A percentile compares a stretch with the other conserved stretches of the same genome.
Evolutionary conservation across 2,329 filamentous ascomycete genomes (phyloP).

Genomic region (Endocalyx cinctus): DNA sequence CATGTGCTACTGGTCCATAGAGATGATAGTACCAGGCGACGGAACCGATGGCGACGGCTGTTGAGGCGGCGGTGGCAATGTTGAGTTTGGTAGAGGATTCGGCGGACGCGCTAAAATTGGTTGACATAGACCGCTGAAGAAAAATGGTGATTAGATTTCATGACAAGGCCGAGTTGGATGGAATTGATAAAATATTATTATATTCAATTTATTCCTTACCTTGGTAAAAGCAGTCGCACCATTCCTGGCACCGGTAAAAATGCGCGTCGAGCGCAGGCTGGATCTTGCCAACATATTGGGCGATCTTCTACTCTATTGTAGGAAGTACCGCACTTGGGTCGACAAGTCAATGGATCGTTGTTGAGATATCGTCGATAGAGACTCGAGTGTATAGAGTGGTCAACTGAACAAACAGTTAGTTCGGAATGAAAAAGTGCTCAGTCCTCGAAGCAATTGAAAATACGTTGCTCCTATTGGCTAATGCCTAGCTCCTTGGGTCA

Average conservation of each 20-base stretch:
- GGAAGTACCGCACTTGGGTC: slow-evolving; percentile 23
- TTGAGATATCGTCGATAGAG: slow-evolving; percentile 15
- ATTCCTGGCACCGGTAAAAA: slow-evolving; percentile 73
- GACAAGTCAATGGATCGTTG: slow-evolving; percentile 19
- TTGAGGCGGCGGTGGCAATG: slow-evolving; percentile 80
- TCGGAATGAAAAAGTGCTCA: slow-evolving; percentile 28
- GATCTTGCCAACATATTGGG: slow-evolving; percentile 90
- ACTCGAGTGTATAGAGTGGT: slow-evolving; percentile 17
- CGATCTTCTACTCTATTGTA: slow-evolving; percentile 38
- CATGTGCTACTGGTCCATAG: slow-evolving; percentile 82
- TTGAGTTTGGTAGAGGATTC: slow-evolving; percentile 78
- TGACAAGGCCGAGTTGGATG: not conserved
- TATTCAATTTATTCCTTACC: slow-evolving; percentile 50
- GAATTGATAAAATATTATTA: slow-evolving; percentile 6
- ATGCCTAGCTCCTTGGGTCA: not conserved
- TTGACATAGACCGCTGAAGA: slow-evolving; percentile 63
- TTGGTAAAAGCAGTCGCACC: slow-evolving; percentile 66
- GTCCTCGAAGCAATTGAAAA: slow-evolving; percentile 28
- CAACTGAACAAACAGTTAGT: slow-evolving; percentile 17
- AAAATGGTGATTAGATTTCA: not conserved
- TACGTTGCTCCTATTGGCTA: slow-evolving; percentile 22
- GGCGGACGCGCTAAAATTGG: slow-evolving; percentile 65
- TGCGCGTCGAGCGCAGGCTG: slow-evolving; percentile 82
- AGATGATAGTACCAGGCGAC: slow-evolving; percentile 97
- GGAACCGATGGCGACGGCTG: slow-evolving; percentile 79